Percentiles rank a stretch among this genome's conserved stretches.
These are phyloP conservation scores for Xylariomycetidae sp. DNA, from an alignment of 2,329 filamentous ascomycete genomes.

Conservation along the genomic window DNA sequence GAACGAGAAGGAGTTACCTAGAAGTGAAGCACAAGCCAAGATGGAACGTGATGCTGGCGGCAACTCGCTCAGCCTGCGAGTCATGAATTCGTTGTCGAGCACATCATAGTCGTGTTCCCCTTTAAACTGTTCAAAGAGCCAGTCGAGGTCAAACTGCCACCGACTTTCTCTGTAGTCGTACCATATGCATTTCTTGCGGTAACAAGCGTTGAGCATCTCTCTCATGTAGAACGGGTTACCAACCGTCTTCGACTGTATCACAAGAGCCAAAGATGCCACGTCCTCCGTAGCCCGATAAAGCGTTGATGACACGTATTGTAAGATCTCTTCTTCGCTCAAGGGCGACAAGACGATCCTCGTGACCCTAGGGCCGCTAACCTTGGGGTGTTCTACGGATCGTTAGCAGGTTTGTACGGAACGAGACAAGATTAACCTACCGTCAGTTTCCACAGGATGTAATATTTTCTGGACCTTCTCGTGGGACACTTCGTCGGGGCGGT, in stretches of 20 bases:
- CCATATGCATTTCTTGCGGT: constrained; percentile 83
- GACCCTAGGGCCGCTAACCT: constrained; percentile 47
- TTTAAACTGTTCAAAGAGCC: constrained; percentile 79
- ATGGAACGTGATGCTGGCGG: constrained; percentile 71
- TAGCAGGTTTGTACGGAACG: constrained; percentile 2
- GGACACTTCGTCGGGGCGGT: constrained; percentile 61
- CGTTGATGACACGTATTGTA: constrained; percentile 77
- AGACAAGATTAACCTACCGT: constrained; percentile 34
- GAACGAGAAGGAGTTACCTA: constrained; percentile 83
- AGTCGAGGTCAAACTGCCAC: constrained; percentile 84
- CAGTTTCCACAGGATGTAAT: constrained; percentile 48
- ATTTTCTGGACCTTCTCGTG: constrained; percentile 51
- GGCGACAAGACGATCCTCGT: constrained; percentile 70
- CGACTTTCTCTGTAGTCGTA: constrained; percentile 79
- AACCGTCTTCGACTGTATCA: constrained; percentile 82
- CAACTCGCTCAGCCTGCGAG: constrained; percentile 70
- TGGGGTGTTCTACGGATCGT: constrained; percentile 35
- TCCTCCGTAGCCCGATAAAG: constrained; percentile 70
- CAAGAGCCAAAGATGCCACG: constrained; percentile 71
- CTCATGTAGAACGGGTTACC: constrained; percentile 90
- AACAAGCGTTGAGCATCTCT: constrained; percentile 83
- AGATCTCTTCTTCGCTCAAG: constrained; percentile 73
- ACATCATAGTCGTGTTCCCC: constrained; percentile 74
- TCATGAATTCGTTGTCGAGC: constrained; percentile 78
- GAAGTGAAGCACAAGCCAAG: constrained; percentile 77